Conservation (phyloP, 1,284 basidiomycete species). For the Athelia sp. region DNA sequence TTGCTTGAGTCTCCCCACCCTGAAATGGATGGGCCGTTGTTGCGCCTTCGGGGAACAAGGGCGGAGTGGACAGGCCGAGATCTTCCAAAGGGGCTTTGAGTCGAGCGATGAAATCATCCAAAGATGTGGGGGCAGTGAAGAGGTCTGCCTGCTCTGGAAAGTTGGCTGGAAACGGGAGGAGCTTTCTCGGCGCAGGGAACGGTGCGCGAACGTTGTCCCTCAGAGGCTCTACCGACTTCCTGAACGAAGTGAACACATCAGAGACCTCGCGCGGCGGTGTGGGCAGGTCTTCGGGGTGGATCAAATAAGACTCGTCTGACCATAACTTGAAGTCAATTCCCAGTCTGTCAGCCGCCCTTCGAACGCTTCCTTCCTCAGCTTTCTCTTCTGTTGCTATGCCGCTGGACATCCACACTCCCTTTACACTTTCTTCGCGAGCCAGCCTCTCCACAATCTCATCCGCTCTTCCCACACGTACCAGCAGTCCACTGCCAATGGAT, state of each 20-base stretch:
- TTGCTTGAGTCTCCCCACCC: constrained; percentile 33
- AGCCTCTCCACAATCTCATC: constrained; percentile 33
- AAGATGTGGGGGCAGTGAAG: constrained; percentile 7
- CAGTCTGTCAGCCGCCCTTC: neutral
- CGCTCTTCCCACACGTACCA: constrained; percentile 41
- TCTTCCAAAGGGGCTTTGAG: neutral
- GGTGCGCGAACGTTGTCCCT: constrained; percentile 20
- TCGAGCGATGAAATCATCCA: neutral
- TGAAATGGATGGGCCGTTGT: constrained; percentile 34
- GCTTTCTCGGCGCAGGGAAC: neutral
- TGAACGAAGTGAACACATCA: constrained; percentile 39
- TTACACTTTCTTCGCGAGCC: constrained; percentile 30
- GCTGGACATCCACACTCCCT: constrained; percentile 35
- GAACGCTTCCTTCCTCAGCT: constrained; percentile 9
- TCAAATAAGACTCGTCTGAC: constrained; percentile 13
- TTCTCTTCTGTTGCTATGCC: constrained; percentile 20
- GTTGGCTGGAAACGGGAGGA: constrained; percentile 5
- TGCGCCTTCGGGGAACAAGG: constrained; percentile 6
- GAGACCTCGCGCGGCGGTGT: constrained; percentile 23
- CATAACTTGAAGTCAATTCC: constrained; percentile 9
- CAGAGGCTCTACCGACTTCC: constrained; percentile 33
- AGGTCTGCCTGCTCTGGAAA: constrained; percentile 7
- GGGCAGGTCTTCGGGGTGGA: neutral
- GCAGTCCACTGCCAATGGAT: constrained; percentile 33
- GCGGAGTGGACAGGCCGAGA: neutral